Evolutionary conservation across 1,139 yeast genomes (phyloP).

Genomic region (Suhomyces terraborum): DNA sequence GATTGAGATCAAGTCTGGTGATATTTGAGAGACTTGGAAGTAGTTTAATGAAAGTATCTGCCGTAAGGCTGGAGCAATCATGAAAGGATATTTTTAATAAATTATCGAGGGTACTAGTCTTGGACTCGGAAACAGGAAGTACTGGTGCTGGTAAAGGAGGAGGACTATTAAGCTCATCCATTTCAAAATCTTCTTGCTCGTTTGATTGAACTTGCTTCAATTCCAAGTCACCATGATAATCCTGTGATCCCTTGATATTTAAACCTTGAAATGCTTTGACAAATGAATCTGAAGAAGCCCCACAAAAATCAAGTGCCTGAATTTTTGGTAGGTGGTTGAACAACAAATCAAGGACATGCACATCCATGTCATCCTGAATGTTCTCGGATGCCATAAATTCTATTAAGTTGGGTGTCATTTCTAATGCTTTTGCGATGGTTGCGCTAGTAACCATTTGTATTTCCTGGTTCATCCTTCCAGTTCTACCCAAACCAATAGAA

Average conservation of each 20-base stretch:
- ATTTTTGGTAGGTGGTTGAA: slow-evolving; percentile 63
- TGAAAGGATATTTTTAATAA: slow-evolving; percentile 71
- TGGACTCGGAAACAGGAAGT: background rate
- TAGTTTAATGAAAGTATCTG: slow-evolving; percentile 55
- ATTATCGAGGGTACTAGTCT: slow-evolving; percentile 21
- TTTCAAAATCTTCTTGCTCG: slow-evolving; percentile 10
- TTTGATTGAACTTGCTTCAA: slow-evolving; percentile 8
- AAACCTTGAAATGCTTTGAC: slow-evolving; percentile 59
- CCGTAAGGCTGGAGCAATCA: slow-evolving; percentile 80
- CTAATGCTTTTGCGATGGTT: slow-evolving; percentile 66
- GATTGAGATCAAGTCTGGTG: slow-evolving; percentile 75
- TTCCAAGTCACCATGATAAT: slow-evolving; percentile 14
- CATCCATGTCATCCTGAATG: slow-evolving; percentile 81
- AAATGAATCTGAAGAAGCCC: slow-evolving; percentile 71
- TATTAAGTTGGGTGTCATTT: slow-evolving; percentile 62
- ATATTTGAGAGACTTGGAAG: slow-evolving; percentile 61
- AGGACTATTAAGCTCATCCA: slow-evolving; percentile 9
- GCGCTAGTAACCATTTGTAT: slow-evolving; percentile 84
- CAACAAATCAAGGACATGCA: slow-evolving; percentile 55
- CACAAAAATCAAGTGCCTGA: slow-evolving; percentile 83
- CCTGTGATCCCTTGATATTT: slow-evolving; percentile 23
- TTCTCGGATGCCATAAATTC: slow-evolving; percentile 86
- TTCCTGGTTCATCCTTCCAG: slow-evolving; percentile 86
- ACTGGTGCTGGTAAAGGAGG: slow-evolving; percentile 5
- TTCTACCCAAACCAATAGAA: slow-evolving; percentile 85